Evolutionary conservation across 768 basidiomycete species (phyloP), one percentile per base, ranked within the genome.

Genomic region (Cystobasidium ongulense): DNA sequence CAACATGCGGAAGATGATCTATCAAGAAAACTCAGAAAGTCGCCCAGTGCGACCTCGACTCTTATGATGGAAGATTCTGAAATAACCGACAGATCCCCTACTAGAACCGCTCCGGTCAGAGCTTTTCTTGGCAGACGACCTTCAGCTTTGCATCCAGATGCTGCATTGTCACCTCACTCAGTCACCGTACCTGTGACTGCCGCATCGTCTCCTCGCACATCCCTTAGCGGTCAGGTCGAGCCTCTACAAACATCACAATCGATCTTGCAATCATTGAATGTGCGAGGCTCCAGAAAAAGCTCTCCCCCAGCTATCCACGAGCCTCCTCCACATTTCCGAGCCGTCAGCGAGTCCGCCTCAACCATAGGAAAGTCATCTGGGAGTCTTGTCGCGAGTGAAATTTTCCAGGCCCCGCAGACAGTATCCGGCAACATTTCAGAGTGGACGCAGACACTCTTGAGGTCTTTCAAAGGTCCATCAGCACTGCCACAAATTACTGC

Each of bases 281-380:
- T 23, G 5, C 63, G 18, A 29, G 8, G 21, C 57, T 23, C 15
- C 4, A 15, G 23, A 10, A 5, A 5, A 21, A 13, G 21, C 3
- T 31, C 57, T 27, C 4, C 33, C 11, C 5, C 5, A 59, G 15
- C 13, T 5, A 27, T 13, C 5, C 57, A 50, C 18, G 46, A 50
- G 21, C 4, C n/a, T 3, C 65, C 65, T 4, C 31, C 18, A 3
- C 68, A 71, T 35, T 71, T 59, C 31, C 4, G 68, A 17, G 68
- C 68, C 11, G 68, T 71, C 27, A 71, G 68, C 53, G 68, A 71
- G 53, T 71, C 68, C 10, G 68, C 68, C 5, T 59, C 68, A n/a
- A 71, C 68, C 18, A 54, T 71, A 13, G 35, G 68, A 1, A 71
- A 61, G 53, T 31, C 31, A 2, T 21, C n/a, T 13, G 46, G 46